Base-by-base conservation (phyloP, 768 basidiomycete species). In the Arthromyces matolae region DNA sequence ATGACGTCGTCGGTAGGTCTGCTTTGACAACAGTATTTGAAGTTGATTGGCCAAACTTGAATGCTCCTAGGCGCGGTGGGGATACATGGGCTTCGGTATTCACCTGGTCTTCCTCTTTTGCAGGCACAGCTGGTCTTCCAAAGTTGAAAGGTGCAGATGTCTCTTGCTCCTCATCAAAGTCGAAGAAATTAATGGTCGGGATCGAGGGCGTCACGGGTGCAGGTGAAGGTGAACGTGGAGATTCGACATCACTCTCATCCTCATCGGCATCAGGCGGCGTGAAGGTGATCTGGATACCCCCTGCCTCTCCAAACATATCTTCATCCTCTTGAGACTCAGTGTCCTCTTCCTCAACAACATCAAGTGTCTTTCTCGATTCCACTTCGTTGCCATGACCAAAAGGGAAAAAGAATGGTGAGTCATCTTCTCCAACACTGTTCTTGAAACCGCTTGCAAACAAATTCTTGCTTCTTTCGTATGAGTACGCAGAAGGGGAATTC, bases 231-330 rank as follows among this genome's bases (percentile, higher is more conserved):
- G 59, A 57, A 22, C 66, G 60, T 44, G 67, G 67, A 27, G 58
- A 57, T 10, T 66, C 60, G 24, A 58, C 49, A n/a, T n/a, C n/a
- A 14, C 53, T 56, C 20, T 61, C 61, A 20, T 63, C 62, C 31
- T 70, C 71, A 20, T 71, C 71, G 9, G 68, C 60, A 19, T 60
- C 67, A n/a, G 87, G 83, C 16, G 82, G 78, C 3, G 78, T 80
- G 52, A 89, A 88, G 3, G 76, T 84, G 55, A 89, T 88, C 51
- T 76, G 80, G 60, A 90, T 86, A 5, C 87, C 88, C 22, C 82
- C 79, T 34, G 79, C 77, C 47, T 84, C 79, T 24, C 81, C 83
- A 45, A 80, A 72, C 55, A 81, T 75, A 34, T 79, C 75, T 18
- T 73, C 73, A 12, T 76, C 75, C 20, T 70, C 70, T 12, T 75